Base-by-base conservation (phyloP, 2,329 filamentous ascomycete species). In the Dissoconium aciculare region DNA sequence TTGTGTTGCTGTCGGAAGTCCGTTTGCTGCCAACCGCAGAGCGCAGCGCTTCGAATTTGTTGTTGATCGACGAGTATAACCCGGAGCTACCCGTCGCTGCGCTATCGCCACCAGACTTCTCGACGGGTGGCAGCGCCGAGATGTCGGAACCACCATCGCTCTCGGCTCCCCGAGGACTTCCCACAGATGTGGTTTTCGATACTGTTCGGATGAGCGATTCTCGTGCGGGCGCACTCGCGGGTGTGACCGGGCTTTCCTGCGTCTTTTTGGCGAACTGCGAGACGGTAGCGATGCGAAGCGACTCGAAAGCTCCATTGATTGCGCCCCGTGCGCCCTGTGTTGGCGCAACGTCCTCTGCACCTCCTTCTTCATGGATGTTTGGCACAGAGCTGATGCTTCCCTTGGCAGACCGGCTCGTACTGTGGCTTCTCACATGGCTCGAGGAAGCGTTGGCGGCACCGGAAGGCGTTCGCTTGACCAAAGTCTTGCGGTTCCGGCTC, bases 401-500 rank as follows among this genome's bases (percentile, higher is more conserved):
- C 19, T 23, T 23, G 8, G 19, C 19, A 8, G 19, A 23, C 8
- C 8, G 19, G 8, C 8, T n/a, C 19, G 19, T 23, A n/a, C 19
- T 23, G n/a, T 23, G 19, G 19, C 19, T 23, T n/a, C 19, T 8
- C 8, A n/a, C 19, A n/a, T 23, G 19, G n/a, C n/a, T n/a, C n/a
- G n/a, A n/a, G n/a, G n/a, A 74, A 2, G 46, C 43, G 15, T 39
- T 47, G 19, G 38, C 35, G 3, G 34, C 27, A 5, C 42, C 32
- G 17, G 57, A 60, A 12, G 60, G 58, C 38, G 57, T 56, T 38
- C 89, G 91, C 54, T 81, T 82, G 14, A 55, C 52, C 41, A 94
- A 62, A 27, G 89, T 64, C 50, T 83, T 91, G 27, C 80, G 71
- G 30, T 52, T 57, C 44, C 78, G 72, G 26, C 70, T 70, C 40